phyloP scores from a whole-genome alignment of 768 basidiomycete genomes.

The Tulasnella sp. region DNA sequence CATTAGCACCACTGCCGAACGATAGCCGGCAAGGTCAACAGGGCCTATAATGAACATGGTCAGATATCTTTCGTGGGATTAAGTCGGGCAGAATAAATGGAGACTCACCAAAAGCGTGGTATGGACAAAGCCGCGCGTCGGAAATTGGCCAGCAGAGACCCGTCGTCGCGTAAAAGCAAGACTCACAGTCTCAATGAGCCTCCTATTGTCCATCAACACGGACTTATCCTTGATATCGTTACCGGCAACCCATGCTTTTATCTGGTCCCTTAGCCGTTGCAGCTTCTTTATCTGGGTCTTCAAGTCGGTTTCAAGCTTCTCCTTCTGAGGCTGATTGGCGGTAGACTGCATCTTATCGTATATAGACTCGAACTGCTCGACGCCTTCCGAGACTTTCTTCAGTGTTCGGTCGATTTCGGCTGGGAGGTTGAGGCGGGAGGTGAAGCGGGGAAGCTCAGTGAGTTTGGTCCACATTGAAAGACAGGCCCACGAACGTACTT shows the following conservation, averaged over 20 bases:
- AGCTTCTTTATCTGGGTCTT: slow-evolving; percentile 99
- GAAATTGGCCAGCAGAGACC: slow-evolving; percentile 12
- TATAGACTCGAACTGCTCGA: slow-evolving; percentile 90
- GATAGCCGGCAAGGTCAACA: background rate
- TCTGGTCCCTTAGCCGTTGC: slow-evolving; percentile 77
- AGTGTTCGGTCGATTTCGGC: slow-evolving; percentile 98
- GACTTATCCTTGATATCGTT: slow-evolving; percentile 99
- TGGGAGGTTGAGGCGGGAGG: slow-evolving; percentile 39
- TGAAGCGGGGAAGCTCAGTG: slow-evolving; percentile 5
- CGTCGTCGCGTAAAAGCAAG: slow-evolving; percentile 9
- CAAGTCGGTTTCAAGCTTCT: slow-evolving; percentile 92
- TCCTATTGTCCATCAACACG: slow-evolving; percentile 84
- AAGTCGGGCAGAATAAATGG: background rate
- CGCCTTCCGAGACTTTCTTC: slow-evolving; percentile 94
- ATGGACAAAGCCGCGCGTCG: slow-evolving; percentile 16
- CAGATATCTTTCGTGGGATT: background rate
- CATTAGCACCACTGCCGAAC: slow-evolving; percentile 33
- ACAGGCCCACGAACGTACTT: slow-evolving; percentile 12
- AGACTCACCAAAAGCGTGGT: background rate
- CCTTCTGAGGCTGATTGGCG: slow-evolving; percentile 95
- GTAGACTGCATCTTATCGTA: slow-evolving; percentile 98
- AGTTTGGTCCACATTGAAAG: slow-evolving; percentile 23
- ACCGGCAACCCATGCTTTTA: slow-evolving; percentile 94
- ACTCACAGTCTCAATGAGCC: slow-evolving; percentile 90
- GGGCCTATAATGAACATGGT: background rate